Base-by-base conservation (phyloP, 768 basidiomycete genomes). In the Punctularia strigosozonata region DNA sequence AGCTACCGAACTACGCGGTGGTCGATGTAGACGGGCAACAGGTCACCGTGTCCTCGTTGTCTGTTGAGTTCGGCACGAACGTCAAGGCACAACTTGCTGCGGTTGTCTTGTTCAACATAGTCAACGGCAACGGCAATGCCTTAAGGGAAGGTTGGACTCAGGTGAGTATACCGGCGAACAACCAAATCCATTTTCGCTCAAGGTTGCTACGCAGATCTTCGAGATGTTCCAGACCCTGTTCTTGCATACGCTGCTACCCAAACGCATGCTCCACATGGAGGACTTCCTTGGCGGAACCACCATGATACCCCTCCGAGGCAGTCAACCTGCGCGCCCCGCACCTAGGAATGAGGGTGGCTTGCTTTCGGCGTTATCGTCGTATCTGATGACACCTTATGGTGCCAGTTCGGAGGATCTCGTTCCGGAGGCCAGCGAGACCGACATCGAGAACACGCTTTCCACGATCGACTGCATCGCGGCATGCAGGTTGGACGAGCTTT, bases 151-250 rank as follows among this genome's bases (percentile, higher is more conserved):
- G 94, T 19, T 99, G 95, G 95, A 79, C 76, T 4, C 84, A 88
- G 66, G 86, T 88, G 45, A 46, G 65, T 44, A 36, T 23, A 17
- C 15, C 3, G n/a, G 12, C 20, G 10, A 43, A 24, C 35, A 37
- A 13, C 35, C 21, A 12, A 20, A 14, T 6, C 18, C 22, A 23
- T 41, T 36, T 28, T 25, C 10, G 33, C 43, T 23, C 17, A 28
- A 30, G 50, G 7, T 41, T 37, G 35, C 23, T 15, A 19, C 14
- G 15, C 53, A 95, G 85, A 89, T 99, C 39, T 97, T 99, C 50
- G 94, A 98, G 58, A 97, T 98, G 80, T 92, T 94, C 61, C 84
- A 92, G 52, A 95, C 91, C 24, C 65, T 99, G 18, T 99, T 98
- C 62, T 60, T 97, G 33, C 86, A 98, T 55, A 92, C 92, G 14